Base-by-base conservation (phyloP, 768 basidiomycete genomes). In the Pleurotus citrinopileatus region DNA sequence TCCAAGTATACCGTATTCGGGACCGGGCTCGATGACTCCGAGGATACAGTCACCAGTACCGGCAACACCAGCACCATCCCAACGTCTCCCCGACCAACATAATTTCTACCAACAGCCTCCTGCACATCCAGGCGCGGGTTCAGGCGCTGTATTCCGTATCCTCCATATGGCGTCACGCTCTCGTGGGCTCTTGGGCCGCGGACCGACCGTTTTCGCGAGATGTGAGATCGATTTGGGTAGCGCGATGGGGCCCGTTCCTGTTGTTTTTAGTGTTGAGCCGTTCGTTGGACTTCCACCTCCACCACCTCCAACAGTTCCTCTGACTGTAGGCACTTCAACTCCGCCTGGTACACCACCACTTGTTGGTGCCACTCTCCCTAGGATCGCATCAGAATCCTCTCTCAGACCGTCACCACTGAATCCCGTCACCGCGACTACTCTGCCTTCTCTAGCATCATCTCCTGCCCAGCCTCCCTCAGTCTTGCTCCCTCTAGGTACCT, bases 191-290 rank as follows among this genome's bases (percentile, higher is more conserved):
- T 22, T 51, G 6, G 3, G 44, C 3, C 66, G 69, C 6, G 74
- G 75, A 8, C 74, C 76, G 22, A 89, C 89, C 10, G 76, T 91
- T 4, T 89, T 86, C 56, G 88, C 78, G 0, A 67, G 76, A 17
- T 82, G 75, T 19, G 75, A 79, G 20, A 60, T 60, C 12, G 87
- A 89, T 53, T 61, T 91, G 37, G 60, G 59, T 19, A 62, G 52
- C 25, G 70, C 86, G 12, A 62, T 68, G 23, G 79, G 80, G 0
- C 87, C 88, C 1, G 82, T 90, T 0, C 82, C 80, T 0, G 82
- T 90, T 40, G 58, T 72, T 6, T 90, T 84, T 62, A 77, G 77
- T 32, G 54, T 80, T 4, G 83, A 86, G 29, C 84, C 83, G 0
- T 72, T 71, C 8, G 53, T 59, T 3, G 43, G 53, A 29, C 37